Base-by-base conservation (phyloP, 352 stramenopile species). In the Phytopythium litorale region DNA sequence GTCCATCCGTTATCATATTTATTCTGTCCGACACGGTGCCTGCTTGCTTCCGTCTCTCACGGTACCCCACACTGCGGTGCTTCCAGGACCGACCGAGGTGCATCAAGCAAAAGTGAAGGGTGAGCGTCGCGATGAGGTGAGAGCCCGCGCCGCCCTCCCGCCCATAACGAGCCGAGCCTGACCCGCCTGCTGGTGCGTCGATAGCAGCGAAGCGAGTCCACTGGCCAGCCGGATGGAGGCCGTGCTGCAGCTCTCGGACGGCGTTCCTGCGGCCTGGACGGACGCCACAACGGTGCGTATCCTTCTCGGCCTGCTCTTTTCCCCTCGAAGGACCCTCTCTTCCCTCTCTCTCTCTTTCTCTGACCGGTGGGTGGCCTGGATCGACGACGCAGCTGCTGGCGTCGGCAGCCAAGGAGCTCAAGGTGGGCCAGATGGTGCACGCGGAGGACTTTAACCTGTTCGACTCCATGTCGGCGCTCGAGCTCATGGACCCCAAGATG, bases 401-500 rank as follows among this genome's bases (percentile, higher is more conserved):
- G n/a, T 56, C 65, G 35, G 80, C 85, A 25, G 79, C 83, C 7
- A 90, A 91, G 60, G 83, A 92, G 66, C 75, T 95, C 28, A 91
- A 89, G 56, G 73, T 93, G 19, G 84, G 86, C 3, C 84, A 95
- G 53, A 65, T 95, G 59, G 72, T 93, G 35, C 86, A 95, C 49
- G 75, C 88, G 46, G 64, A 84, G 8, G 68, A 85, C 58, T 97
- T 98, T 57, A 95, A 87, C 58, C 79, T 98, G 58, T 96, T 95
- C 65, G 91, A 98, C 62, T 96, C 91, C 60, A 98, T 98, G 92
- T 94, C 91, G 35, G 94, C 94, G 53, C 72, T 98, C 19, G 93
- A 98, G 78, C 71, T 98, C 3, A 96, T 97, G 80, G 92, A 98
- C 66, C 76, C 77, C 8, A 97, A 97, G 64, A 98, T 98, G 93